A percentile compares a stretch with the other conserved stretches of the same genome.
These are phyloP conservation scores for Colletotrichum sp. DNA, from an alignment of 2,329 filamentous ascomycete species.

Conservation along the genomic window DNA sequence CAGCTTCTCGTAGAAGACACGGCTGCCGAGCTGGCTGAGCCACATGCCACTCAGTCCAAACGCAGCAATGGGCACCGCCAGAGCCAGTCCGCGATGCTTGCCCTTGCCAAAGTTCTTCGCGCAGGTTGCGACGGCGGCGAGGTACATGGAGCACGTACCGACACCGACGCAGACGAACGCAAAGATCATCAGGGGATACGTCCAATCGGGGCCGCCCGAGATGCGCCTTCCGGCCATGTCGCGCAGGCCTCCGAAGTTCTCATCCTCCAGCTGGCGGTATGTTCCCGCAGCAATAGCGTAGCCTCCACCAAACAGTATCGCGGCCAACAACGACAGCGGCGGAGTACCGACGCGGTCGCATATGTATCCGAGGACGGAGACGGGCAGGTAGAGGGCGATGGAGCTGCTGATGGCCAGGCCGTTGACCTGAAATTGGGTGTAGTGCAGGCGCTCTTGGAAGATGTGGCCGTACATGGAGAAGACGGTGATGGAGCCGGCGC, in stretches of 20 bases:
- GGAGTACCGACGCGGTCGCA: constrained; percentile 89
- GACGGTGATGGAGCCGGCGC: constrained; percentile 88
- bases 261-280: constrained; percentile 63
- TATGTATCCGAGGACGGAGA: constrained; percentile 86
- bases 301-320: constrained; percentile 76
- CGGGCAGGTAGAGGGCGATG: constrained; percentile 89
- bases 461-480: constrained; percentile 94
- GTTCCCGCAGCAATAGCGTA: constrained; percentile 84
- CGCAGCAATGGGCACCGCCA: constrained; percentile 88
- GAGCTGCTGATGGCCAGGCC: constrained; percentile 86
- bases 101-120: constrained; percentile 97
- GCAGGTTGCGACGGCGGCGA: constrained; percentile 89
- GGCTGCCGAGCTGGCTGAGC: constrained; percentile 86
- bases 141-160: constrained; percentile 87
- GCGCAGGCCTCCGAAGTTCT: constrained; percentile 27
- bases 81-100: constrained; percentile 83
- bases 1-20: constrained; percentile 73
- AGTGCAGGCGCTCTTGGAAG: constrained; percentile 85
- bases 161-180: constrained; percentile 84
- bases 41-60: constrained; percentile 97
- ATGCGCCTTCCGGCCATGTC: constrained; percentile 17
- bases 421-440: constrained; percentile 92
- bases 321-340: constrained; percentile 75
- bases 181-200: constrained; percentile 82
- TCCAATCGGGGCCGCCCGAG: constrained; percentile 59